These are phyloP conservation scores for Calonectria honghensis DNA, from an alignment of 2,329 filamentous ascomycete species.

Conservation along the genomic window DNA sequence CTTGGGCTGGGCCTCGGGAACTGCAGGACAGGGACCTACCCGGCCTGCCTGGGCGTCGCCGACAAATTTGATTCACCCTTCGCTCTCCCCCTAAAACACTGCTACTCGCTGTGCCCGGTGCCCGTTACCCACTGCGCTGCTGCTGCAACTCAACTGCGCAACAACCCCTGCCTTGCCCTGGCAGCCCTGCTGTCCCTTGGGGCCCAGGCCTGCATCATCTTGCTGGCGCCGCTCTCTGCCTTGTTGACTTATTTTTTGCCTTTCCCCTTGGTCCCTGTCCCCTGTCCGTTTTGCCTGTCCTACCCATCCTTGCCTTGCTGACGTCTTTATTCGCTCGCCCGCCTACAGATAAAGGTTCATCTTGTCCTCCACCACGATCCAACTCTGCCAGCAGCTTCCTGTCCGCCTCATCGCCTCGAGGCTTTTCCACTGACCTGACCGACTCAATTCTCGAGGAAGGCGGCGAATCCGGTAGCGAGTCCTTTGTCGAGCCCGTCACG, in stretches of 20 bases:
- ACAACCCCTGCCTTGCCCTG: slow-evolving; percentile 25
- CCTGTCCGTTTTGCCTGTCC: slow-evolving; percentile 34
- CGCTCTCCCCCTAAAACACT: slow-evolving; percentile 28
- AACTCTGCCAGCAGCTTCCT: slow-evolving; percentile 52
- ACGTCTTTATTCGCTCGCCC: slow-evolving; percentile 49
- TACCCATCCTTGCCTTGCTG: slow-evolving; percentile 53
- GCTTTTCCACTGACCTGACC: slow-evolving; percentile 69
- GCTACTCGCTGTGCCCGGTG: not conserved
- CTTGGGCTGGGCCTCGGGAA: slow-evolving; percentile 28
- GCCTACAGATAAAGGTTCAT: slow-evolving; percentile 54
- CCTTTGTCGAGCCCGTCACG: slow-evolving; percentile 76
- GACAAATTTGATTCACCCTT: slow-evolving; percentile 28
- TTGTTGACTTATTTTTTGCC: slow-evolving; percentile 30
- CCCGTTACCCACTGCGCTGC: slow-evolving; percentile 17
- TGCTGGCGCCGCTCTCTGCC: slow-evolving; percentile 31
- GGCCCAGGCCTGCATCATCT: slow-evolving; percentile 28
- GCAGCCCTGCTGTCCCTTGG: slow-evolving; percentile 20
- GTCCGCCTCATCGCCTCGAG: slow-evolving; percentile 66
- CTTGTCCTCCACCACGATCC: slow-evolving; percentile 47
- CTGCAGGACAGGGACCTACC: slow-evolving; percentile 26
- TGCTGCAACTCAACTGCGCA: slow-evolving; percentile 5
- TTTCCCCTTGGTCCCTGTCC: slow-evolving; percentile 23
- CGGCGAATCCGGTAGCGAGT: slow-evolving; percentile 77
- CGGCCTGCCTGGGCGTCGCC: slow-evolving; percentile 22
- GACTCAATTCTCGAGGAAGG: slow-evolving; percentile 73